phyloP scores from a whole-genome alignment of 768 basidiomycete species.

The Mycena floridula region DNA sequence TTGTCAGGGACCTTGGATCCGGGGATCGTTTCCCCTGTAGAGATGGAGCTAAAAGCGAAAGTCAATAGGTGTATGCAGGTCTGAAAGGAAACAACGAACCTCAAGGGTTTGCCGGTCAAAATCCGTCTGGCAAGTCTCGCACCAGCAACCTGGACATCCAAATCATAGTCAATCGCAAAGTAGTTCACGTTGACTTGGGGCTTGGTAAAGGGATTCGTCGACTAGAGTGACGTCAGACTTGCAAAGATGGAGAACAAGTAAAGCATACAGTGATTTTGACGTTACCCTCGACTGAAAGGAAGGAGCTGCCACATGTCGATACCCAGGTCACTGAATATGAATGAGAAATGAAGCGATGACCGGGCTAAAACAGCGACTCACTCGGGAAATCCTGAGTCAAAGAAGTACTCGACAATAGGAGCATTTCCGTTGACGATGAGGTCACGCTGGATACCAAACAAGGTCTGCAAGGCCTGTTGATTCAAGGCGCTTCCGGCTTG shows the following conservation, averaged over 20 bases:
- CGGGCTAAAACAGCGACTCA: slow-evolving; percentile 15
- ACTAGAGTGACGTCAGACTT: slow-evolving; percentile 19
- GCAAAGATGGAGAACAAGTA: not conserved
- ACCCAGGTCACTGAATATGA: slow-evolving; percentile 30
- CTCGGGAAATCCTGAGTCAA: slow-evolving; percentile 39
- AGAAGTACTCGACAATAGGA: slow-evolving; percentile 43
- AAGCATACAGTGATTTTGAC: slow-evolving; percentile 37
- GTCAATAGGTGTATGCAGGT: not conserved
- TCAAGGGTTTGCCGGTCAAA: slow-evolving; percentile 34
- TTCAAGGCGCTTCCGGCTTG: slow-evolving; percentile 34
- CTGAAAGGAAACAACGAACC: slow-evolving; percentile 18
- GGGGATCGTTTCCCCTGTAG: slow-evolving; percentile 38
- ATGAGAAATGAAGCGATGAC: not conserved
- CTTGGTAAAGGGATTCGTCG: slow-evolving; percentile 38
- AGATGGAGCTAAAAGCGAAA: slow-evolving; percentile 21
- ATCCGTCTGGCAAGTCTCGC: slow-evolving; percentile 37
- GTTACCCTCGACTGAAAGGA: slow-evolving; percentile 48
- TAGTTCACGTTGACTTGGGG: slow-evolving; percentile 46
- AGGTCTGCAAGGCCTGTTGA: slow-evolving; percentile 33
- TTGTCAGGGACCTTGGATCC: slow-evolving; percentile 37
- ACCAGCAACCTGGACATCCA: slow-evolving; percentile 43
- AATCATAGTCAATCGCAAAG: slow-evolving; percentile 42
- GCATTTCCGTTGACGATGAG: slow-evolving; percentile 42
- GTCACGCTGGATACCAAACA: slow-evolving; percentile 40
- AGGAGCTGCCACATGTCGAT: slow-evolving; percentile 49